A percentile compares a stretch with the other conserved stretches of the same genome.
Conservation (phyloP, 148 eudicot genomes). For the Chenopodium quinoa region DNA sequence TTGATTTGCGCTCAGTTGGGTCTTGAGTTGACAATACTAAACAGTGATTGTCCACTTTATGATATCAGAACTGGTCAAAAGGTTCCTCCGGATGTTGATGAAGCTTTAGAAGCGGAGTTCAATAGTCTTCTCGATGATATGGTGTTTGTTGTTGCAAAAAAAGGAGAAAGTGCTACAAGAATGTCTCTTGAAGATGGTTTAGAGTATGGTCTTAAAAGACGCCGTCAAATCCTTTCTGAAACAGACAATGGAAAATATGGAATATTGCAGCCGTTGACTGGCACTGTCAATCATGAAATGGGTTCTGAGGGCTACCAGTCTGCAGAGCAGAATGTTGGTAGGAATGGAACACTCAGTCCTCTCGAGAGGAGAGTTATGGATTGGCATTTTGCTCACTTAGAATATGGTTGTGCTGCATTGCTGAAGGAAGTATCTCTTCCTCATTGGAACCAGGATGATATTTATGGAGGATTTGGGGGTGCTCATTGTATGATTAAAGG, state of each 20-base stretch:
- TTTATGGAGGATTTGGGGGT: constrained; percentile 99
- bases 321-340: constrained; percentile 27
- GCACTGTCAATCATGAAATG: constrained; percentile 27
- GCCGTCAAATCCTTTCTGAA: constrained; percentile 41
- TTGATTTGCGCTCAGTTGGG: constrained; percentile 95
- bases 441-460: constrained; percentile 98
- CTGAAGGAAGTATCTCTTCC: constrained; percentile 94
- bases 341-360: constrained; percentile 62
- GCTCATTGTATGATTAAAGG: constrained; percentile 99
- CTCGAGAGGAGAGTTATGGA: constrained; percentile 98
- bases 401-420: constrained; percentile 97
- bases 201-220: constrained; percentile 76
- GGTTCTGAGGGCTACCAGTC: constrained; percentile 21
- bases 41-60: constrained; percentile 97
- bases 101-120: constrained; percentile 85
- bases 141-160: constrained; percentile 78
- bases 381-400: constrained; percentile 99
- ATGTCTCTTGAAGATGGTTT: constrained; percentile 99
- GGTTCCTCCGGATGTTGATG: constrained; percentile 86
- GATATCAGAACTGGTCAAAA: constrained; percentile 79
- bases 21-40: constrained; percentile 86
- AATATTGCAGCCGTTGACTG: constrained; percentile 23
- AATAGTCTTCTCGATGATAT: constrained; percentile 91
- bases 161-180: constrained; percentile 68
- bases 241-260: constrained; percentile 29